Evolutionary conservation across 108 stramenopile species (phyloP).

Genomic region (Fragilaria crotonensis): DNA sequence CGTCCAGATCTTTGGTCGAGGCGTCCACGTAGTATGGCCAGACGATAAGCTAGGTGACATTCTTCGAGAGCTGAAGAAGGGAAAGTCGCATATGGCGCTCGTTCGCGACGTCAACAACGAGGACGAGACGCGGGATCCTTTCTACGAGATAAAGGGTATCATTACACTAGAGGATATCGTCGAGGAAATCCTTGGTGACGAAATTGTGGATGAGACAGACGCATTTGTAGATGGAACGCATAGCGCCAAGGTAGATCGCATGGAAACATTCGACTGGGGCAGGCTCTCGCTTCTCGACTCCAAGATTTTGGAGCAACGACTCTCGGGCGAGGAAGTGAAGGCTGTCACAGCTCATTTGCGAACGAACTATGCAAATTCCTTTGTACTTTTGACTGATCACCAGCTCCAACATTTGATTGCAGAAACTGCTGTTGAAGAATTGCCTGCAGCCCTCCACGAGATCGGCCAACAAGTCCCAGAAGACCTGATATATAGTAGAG

Average conservation of each 20-base stretch:
- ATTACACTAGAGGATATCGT: constrained; percentile 97
- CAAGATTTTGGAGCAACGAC: constrained; percentile 65
- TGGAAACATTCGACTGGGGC: constrained; percentile 59
- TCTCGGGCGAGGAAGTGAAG: constrained; percentile 63
- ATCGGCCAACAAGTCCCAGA: constrained; percentile 28
- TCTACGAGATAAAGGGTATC: constrained; percentile 92
- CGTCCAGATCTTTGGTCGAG: constrained; percentile 89
- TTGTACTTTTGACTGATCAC: constrained; percentile 55
- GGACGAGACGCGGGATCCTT: constrained; percentile 72
- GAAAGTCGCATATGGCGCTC: constrained; percentile 88
- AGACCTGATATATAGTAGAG: constrained; percentile 66
- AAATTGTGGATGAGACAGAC: constrained; percentile 98
- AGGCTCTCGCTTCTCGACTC: constrained; percentile 75
- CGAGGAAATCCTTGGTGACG: constrained; percentile 90
- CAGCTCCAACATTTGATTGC: constrained; percentile 57
- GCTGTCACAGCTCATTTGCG: constrained; percentile 80
- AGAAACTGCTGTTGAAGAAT: constrained; percentile 47
- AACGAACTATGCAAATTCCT: constrained; percentile 55
- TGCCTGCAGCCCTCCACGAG: constrained; percentile 51
- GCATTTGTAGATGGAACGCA: constrained; percentile 64
- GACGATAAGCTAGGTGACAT: constrained; percentile 87
- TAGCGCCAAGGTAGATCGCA: constrained; percentile 38
- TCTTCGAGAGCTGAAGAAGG: constrained; percentile 80
- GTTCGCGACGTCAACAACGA: constrained; percentile 89
- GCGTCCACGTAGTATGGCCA: constrained; percentile 78